phyloP scores from a whole-genome alignment of 495 filamentous ascomycete genomes.

The Emericellopsis terricola region DNA sequence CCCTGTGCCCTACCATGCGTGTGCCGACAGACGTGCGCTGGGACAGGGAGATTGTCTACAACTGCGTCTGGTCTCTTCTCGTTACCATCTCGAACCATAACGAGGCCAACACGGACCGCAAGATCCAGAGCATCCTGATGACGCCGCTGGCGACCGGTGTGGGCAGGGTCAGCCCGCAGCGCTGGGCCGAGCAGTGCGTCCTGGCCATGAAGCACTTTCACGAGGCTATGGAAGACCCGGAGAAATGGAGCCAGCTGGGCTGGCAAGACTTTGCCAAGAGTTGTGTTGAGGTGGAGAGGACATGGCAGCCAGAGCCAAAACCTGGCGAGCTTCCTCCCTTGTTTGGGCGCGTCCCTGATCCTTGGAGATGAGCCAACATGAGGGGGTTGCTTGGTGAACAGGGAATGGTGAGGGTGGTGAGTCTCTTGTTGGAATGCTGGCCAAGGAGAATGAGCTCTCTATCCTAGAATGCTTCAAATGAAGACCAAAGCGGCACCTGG shows the following conservation, averaged over 20 bases:
- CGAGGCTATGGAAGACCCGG: slow-evolving; percentile 18
- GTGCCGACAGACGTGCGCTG: slow-evolving; percentile 19
- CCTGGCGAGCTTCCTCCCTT: too few relatives aligned
- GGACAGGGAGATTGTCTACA: slow-evolving; percentile 35
- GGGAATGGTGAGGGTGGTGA: too few relatives aligned
- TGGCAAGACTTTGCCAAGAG: not conserved
- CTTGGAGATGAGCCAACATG: too few relatives aligned
- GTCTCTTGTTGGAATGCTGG: too few relatives aligned
- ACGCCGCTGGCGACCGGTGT: slow-evolving; percentile 29
- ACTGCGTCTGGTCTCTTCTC: slow-evolving; percentile 33
- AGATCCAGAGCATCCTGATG: slow-evolving; percentile 26
- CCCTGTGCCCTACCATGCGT: slow-evolving; percentile 34
- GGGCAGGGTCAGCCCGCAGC: slow-evolving; percentile 22
- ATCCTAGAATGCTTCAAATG: too few relatives aligned
- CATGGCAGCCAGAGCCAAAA: too few relatives aligned
- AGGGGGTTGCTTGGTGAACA: too few relatives aligned
- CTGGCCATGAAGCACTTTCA: slow-evolving; percentile 30
- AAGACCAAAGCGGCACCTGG: too few relatives aligned
- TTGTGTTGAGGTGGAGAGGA: not conserved
- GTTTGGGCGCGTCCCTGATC: too few relatives aligned
- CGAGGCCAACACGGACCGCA: not conserved
- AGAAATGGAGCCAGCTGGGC: not conserved
- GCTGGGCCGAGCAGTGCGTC: slow-evolving; percentile 31
- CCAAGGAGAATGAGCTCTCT: too few relatives aligned
- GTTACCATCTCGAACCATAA: slow-evolving; percentile 27